These are phyloP conservation scores for Rubia balearica DNA, from an alignment of 305 asterid genomes.

Conservation along the genomic window DNA sequence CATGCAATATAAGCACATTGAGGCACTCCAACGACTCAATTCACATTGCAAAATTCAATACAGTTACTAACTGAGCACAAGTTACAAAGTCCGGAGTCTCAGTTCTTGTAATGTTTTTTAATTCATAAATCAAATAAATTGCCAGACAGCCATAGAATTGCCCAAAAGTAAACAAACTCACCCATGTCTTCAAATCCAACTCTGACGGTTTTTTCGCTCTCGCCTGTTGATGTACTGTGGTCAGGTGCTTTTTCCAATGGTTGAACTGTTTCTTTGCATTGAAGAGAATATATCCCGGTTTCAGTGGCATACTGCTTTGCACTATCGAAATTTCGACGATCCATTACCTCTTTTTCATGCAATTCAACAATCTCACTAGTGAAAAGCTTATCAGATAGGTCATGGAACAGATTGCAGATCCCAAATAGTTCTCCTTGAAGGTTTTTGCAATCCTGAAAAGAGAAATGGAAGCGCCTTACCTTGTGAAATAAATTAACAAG, in stretches of 20 bases:
- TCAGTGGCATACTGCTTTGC: conserved; percentile 29
- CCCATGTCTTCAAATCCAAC: conserved; percentile 64
- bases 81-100: not conserved
- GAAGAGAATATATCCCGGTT: conserved; percentile 33
- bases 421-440: conserved; percentile 93
- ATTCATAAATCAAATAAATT: no score
- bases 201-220: conserved; percentile 19
- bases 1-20: not conserved
- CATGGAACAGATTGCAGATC: conserved; percentile 78
- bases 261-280: conserved; percentile 24
- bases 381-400: conserved; percentile 83
- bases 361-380: conserved; percentile 74
- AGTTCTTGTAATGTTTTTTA: not conserved
- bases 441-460: conserved; percentile 70
- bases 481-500: not conserved
- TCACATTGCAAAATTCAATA: not conserved
- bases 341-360: conserved; percentile 44
- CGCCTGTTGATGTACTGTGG: conserved; percentile 19
- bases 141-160: not conserved
- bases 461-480: conserved; percentile 1
- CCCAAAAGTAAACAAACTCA: conserved; percentile 23
- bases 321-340: conserved; percentile 14
- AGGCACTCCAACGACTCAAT: not conserved
- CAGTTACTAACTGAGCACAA: not conserved
- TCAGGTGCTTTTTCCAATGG: conserved; percentile 21